phyloP scores from a whole-genome alignment of 257 asterid genomes.

The Fraxinus anomala region DNA sequence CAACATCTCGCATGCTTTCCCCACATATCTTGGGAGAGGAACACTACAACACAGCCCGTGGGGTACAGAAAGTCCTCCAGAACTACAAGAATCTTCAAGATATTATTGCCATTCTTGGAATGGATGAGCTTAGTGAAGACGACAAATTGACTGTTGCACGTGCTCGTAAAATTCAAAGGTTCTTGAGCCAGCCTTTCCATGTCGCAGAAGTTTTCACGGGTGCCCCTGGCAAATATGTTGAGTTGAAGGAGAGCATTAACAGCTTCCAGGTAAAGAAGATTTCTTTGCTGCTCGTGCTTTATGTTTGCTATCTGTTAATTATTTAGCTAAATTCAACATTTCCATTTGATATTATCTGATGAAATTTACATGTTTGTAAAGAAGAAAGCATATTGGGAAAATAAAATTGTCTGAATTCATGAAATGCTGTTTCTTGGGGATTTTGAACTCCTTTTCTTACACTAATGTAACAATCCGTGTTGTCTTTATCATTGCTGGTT shows the following conservation, averaged over 20 bases:
- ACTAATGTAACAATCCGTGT: neutral
- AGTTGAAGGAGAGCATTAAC: conserved; percentile 87
- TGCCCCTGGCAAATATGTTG: conserved; percentile 95
- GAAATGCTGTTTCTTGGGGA: neutral
- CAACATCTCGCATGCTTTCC: conserved; percentile 98
- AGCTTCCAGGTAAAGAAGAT: conserved; percentile 82
- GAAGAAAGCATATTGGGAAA: neutral
- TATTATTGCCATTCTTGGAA: conserved; percentile 96
- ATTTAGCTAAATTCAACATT: neutral
- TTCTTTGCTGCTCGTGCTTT: conserved; percentile 2
- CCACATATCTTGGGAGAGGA: conserved; percentile 96
- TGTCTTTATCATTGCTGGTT: neutral
- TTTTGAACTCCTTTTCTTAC: neutral
- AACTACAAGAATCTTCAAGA: conserved; percentile 97
- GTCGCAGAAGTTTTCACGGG: conserved; percentile 99
- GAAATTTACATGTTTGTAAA: neutral
- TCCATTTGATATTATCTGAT: neutral
- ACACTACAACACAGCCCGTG: conserved; percentile 98
- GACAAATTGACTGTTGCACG: conserved; percentile 97
- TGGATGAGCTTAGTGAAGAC: conserved; percentile 99
- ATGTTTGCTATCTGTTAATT: neutral
- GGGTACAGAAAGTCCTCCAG: conserved; percentile 94
- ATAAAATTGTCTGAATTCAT: neutral
- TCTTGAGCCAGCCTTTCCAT: conserved; percentile 98
- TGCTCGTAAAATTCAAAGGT: conserved; percentile 86